phyloP scores from a whole-genome alignment of 768 basidiomycete species.

The Russula olivacea region DNA sequence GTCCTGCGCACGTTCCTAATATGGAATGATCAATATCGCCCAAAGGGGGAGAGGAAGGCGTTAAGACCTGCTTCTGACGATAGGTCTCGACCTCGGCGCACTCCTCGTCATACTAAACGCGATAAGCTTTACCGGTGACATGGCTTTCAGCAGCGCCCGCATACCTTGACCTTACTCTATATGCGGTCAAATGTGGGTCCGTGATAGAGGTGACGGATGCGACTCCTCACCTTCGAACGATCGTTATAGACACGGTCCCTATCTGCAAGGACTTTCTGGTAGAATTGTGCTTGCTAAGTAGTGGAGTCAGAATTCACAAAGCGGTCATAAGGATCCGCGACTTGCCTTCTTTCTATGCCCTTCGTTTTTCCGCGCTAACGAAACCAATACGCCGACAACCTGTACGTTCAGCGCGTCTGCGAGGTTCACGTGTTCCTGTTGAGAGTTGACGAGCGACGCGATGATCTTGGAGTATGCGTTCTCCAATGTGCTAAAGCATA shows the following conservation, averaged over 20 bases:
- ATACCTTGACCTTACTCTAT: conserved; percentile 62
- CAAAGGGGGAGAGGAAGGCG: conserved; percentile 18
- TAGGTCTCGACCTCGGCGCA: conserved; percentile 65
- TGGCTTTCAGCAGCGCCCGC: conserved; percentile 11
- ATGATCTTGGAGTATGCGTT: conserved; percentile 66
- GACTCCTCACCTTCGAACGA: conserved; percentile 55
- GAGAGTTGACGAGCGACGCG: conserved; percentile 48
- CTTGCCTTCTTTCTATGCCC: conserved; percentile 62
- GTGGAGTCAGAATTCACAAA: conserved; percentile 8
- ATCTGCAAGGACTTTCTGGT: conserved; percentile 63
- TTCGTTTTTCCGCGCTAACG: conserved; percentile 56
- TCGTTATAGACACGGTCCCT: conserved; percentile 63
- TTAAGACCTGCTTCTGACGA: conserved; percentile 70
- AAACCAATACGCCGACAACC: conserved; percentile 58
- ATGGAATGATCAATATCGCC: conserved; percentile 9
- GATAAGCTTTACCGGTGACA: conserved; percentile 2
- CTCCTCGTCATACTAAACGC: conserved; percentile 67
- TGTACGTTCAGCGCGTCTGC: conserved; percentile 56
- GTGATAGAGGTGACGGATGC: background rate
- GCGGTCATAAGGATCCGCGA: background rate
- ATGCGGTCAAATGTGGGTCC: conserved; percentile 11
- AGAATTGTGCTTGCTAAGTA: conserved; percentile 58
- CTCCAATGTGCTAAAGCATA: conserved; percentile 56
- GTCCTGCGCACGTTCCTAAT: conserved; percentile 58
- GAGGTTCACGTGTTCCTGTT: conserved; percentile 63